These are phyloP conservation scores for Pleodorina starrii DNA, from an alignment of 139 green algal genomes.

Conservation along the genomic window DNA sequence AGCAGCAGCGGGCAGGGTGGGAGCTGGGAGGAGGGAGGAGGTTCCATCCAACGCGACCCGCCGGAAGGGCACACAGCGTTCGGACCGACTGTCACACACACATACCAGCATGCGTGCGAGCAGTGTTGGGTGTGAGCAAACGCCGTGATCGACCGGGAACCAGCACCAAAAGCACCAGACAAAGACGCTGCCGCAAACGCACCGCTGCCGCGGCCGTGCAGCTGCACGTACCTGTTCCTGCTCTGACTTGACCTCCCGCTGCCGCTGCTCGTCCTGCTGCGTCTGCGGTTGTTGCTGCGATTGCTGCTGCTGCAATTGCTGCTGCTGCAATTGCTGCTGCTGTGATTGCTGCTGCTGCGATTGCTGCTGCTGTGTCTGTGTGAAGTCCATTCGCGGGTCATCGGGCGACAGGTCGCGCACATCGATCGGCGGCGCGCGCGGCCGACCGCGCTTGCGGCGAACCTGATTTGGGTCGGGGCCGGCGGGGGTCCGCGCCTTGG, in stretches of 20 bases:
- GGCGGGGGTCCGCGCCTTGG: background rate
- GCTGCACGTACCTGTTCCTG: background rate
- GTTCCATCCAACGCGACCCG: no score
- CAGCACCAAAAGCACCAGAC: no score
- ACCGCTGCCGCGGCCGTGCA: no score
- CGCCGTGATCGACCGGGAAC: no score
- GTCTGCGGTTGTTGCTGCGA: background rate
- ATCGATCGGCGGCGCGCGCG: constrained; percentile 27
- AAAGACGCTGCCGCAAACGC: no score
- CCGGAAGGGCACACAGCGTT: no score
- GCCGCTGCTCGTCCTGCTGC: background rate
- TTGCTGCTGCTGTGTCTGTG: background rate
- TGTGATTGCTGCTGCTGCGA: background rate
- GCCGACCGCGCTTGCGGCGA: constrained; percentile 34
- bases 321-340: background rate
- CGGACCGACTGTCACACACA: no score
- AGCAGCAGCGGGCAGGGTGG: no score
- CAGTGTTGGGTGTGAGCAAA: no score
- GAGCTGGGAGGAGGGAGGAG: no score
- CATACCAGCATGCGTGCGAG: no score
- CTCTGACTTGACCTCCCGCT: background rate
- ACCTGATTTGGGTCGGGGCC: background rate
- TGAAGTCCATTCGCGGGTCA: background rate
- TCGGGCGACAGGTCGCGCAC: constrained; percentile 24
- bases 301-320: background rate